Evolutionary conservation across 306 rosid species (phyloP).

Genomic region (Trichosanthes truncata): DNA sequence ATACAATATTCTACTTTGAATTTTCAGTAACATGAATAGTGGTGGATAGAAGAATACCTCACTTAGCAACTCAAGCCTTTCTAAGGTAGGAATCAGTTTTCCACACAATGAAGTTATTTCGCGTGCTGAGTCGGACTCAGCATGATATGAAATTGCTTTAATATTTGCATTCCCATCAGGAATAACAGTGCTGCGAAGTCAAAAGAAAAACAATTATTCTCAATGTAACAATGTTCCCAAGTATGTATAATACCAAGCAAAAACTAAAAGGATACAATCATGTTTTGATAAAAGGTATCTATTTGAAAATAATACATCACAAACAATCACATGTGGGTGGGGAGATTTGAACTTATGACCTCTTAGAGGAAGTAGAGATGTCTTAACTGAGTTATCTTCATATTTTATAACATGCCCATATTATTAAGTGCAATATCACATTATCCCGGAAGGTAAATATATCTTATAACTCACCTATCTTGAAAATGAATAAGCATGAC

Average conservation of each 20-base stretch:
- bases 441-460: background rate
- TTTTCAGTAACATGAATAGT: background rate
- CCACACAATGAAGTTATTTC: slow-evolving; percentile 49
- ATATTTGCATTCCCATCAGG: slow-evolving; percentile 26
- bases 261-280: background rate
- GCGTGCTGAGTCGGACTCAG: slow-evolving; percentile 31
- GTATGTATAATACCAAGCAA: background rate
- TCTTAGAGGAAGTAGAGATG: background rate
- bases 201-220: background rate
- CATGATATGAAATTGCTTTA: slow-evolving; percentile 42
- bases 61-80: slow-evolving; percentile 67
- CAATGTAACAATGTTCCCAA: background rate
- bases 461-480: slow-evolving; percentile 40
- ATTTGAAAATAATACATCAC: background rate
- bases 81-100: slow-evolving; percentile 58
- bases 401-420: background rate
- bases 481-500: slow-evolving; percentile 69
- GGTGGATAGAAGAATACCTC: slow-evolving; percentile 44
- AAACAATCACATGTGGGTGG: background rate
- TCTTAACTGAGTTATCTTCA: no score
- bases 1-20: background rate
- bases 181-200: slow-evolving; percentile 35
- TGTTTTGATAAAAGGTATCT: background rate
- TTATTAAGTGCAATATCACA: background rate
- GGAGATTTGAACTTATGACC: background rate